phyloP scores from a whole-genome alignment of 2,329 filamentous ascomycete species.

The Fusarium longipes region DNA sequence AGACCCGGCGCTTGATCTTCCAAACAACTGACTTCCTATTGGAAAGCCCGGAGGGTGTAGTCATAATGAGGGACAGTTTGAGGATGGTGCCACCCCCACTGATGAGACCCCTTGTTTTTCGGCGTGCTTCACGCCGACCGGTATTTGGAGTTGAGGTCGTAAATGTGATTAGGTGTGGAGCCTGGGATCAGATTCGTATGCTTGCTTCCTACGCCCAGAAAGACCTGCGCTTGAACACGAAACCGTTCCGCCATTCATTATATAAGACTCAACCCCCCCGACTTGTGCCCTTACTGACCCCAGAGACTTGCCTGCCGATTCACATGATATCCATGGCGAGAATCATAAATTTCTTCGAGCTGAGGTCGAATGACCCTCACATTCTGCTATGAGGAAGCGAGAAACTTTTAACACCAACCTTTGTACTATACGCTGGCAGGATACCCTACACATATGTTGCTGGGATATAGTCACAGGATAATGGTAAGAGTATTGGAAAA shows the following conservation, averaged over 20 bases:
- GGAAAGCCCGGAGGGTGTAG: neutral
- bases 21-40: constrained; percentile 1
- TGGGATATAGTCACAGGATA: neutral
- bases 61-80: constrained; percentile 25
- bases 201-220: constrained; percentile 19
- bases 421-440: no score
- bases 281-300: neutral
- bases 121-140: constrained; percentile 28
- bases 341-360: neutral
- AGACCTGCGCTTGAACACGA: constrained; percentile 3
- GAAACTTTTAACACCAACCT: no score
- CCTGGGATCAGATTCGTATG: constrained; percentile 6
- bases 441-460: neutral
- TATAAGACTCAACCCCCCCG: constrained; percentile 27
- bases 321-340: neutral
- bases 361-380: neutral
- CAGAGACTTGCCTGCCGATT: constrained; percentile 2
- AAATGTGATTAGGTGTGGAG: constrained; percentile 29
- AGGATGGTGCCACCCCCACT: constrained; percentile 27
- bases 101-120: constrained; percentile 12
- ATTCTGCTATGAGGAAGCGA: neutral
- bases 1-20: neutral
- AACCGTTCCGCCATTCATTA: constrained; percentile 18
- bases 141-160: constrained; percentile 22
- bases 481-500: constrained; percentile 8